Evolutionary conservation across 768 basidiomycete genomes (phyloP), one percentile per base, ranked within the genome.

Genomic region (Russula brevipes): DNA sequence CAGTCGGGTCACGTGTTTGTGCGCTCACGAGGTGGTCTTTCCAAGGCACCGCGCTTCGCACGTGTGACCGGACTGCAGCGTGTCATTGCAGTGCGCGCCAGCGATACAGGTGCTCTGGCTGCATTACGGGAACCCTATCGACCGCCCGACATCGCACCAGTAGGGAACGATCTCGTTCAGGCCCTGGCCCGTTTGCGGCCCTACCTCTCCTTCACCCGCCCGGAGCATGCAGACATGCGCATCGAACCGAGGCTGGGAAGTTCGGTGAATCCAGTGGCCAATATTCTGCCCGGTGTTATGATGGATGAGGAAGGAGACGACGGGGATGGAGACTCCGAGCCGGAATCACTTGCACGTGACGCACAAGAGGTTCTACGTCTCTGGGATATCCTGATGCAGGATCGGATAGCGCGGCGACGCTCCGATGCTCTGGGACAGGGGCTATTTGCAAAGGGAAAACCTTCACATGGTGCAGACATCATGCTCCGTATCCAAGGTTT

Each of bases 1-100:
- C 85, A 89, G 65, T 95, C 96, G 4, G 96, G 96, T 0, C 94
- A 98, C 69, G 94, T 96, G 38, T 98, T 89, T 70, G 81, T 95
- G 30, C 88, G 94, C 30, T 80, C 85, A 19, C 82, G 92, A 33
- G 84, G 76, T 62, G 70, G 44, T 56, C 69, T 69, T 31, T 66
- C 47, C 5, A 88, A 87, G 71, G 71, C 82, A 1, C 82, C 82
- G 78, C 94, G 88, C 75, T 96, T 94, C 72, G 84, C 87, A 63
- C 85, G 88, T 12, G 76, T 97, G 1, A 85, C 89, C 0, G 85
- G 84, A 67, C 76, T 97, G 1, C 95, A 98, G 69, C 86, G 97
- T n/a, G 85, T 88, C 33, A 82, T 88, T 33, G 80, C 82, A 36
- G 96, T 99, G 5, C 89, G 86, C 57, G 87, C 90, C 12, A 97